Evolutionary conservation across 2,329 filamentous ascomycete species (phyloP).

Genomic region (Cercospora berteroae): DNA sequence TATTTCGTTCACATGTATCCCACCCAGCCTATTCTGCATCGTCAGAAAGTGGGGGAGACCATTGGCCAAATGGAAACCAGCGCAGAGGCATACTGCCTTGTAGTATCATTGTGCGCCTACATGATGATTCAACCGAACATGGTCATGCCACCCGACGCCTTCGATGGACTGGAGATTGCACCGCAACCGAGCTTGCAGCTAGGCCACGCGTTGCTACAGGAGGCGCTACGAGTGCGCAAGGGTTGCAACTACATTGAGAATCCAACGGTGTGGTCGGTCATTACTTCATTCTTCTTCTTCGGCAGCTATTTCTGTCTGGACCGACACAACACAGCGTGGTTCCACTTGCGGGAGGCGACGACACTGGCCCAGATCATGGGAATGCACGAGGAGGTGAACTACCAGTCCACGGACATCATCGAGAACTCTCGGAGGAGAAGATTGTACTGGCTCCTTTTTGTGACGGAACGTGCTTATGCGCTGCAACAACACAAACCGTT

Average conservation of each 20-base stretch:
- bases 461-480: slow-evolving; percentile 63
- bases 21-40: slow-evolving; percentile 61
- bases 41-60: slow-evolving; percentile 51
- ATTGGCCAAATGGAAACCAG: slow-evolving; percentile 53
- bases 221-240: slow-evolving; percentile 57
- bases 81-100: slow-evolving; percentile 58
- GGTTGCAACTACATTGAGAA: slow-evolving; percentile 59
- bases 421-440: slow-evolving; percentile 56
- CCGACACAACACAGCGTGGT: slow-evolving; percentile 61
- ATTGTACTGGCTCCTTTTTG: slow-evolving; percentile 63
- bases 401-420: slow-evolving; percentile 47
- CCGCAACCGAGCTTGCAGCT: slow-evolving; percentile 46
- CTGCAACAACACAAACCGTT: slow-evolving; percentile 63
- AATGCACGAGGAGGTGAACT: slow-evolving; percentile 59
- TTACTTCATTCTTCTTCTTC: slow-evolving; percentile 62
- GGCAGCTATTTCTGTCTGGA: slow-evolving; percentile 62
- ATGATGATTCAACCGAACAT: slow-evolving; percentile 53
- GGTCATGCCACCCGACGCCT: slow-evolving; percentile 40
- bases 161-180: slow-evolving; percentile 52
- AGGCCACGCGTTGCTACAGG: slow-evolving; percentile 58
- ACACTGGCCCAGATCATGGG: slow-evolving; percentile 59
- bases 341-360: slow-evolving; percentile 60
- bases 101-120: slow-evolving; percentile 53
- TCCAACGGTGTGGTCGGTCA: slow-evolving; percentile 55
- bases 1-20: slow-evolving; percentile 63